phyloP scores from a whole-genome alignment of 1,139 yeast species.

The Pichia sp. region DNA sequence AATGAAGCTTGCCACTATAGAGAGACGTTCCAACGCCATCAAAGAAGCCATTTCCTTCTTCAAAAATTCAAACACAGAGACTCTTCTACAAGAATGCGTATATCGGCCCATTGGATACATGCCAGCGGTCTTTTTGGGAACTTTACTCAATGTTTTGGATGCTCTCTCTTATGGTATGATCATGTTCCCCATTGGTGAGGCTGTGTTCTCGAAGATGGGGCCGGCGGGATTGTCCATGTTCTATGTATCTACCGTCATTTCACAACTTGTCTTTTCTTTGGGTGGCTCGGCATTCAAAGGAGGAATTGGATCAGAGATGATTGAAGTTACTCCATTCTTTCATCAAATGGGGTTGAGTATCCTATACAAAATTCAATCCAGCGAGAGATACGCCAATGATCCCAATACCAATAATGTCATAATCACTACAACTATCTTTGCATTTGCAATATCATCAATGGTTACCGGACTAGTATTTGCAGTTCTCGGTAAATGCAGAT shows the following conservation, averaged over 20 bases:
- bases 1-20: too few species aligned
- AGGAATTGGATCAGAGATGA: conserved; percentile 97
- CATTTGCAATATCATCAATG: conserved; percentile 77
- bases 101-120: conserved; percentile 41
- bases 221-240: conserved; percentile 93
- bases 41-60: conserved; percentile 6
- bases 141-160: conserved; percentile 78
- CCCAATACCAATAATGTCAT: conserved; percentile 40
- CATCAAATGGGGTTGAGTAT: conserved; percentile 88
- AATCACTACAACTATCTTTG: conserved; percentile 78
- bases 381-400: conserved; percentile 34
- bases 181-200: conserved; percentile 83
- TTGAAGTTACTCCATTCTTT: conserved; percentile 95
- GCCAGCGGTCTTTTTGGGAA: conserved; percentile 81
- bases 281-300: conserved; percentile 89
- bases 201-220: conserved; percentile 68
- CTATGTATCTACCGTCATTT: conserved; percentile 79
- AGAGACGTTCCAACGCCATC: conserved; percentile 1
- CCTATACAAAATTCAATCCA: conserved; percentile 29
- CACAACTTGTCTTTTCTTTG: conserved; percentile 78
- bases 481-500: conserved; percentile 62
- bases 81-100: conserved; percentile 22
- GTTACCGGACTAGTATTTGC: conserved; percentile 82
- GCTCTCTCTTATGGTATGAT: conserved; percentile 97
- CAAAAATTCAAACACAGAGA: conserved; percentile 14